Evolutionary conservation across 768 basidiomycete species (phyloP).

Genomic region (Russula virescens): DNA sequence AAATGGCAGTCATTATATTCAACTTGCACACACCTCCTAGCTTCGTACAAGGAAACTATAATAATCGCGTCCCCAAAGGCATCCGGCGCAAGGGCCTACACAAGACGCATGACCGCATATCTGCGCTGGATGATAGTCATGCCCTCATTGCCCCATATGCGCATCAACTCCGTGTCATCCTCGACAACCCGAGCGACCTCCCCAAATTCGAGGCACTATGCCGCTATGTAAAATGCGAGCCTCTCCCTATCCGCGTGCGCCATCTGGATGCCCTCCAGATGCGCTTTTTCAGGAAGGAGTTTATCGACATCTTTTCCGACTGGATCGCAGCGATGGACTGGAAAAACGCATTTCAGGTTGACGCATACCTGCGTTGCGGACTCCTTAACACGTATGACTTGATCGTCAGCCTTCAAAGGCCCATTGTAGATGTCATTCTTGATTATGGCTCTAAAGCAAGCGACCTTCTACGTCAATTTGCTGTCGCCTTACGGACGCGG

Average conservation of each 20-base stretch:
- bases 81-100: constrained; percentile 31
- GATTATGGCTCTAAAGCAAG: constrained; percentile 33
- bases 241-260: constrained; percentile 24
- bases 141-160: constrained; percentile 59
- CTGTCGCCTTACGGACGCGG: constrained; percentile 41
- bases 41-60: constrained; percentile 56
- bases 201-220: constrained; percentile 53
- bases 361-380: constrained; percentile 58
- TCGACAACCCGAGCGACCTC: constrained; percentile 47
- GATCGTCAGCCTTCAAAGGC: constrained; percentile 36
- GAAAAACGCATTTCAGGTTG: constrained; percentile 71
- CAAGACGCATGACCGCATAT: constrained; percentile 53
- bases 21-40: constrained; percentile 44
- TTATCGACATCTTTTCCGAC: constrained; percentile 40
- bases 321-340: constrained; percentile 48
- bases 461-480: constrained; percentile 51
- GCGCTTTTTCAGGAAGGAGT: constrained; percentile 46
- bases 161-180: constrained; percentile 60
- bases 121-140: constrained; percentile 53
- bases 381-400: constrained; percentile 58
- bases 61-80: constrained; percentile 41
- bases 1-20: constrained; percentile 17
- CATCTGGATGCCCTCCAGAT: constrained; percentile 44
- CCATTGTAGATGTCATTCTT: constrained; percentile 39
- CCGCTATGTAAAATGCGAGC: constrained; percentile 39